These are phyloP conservation scores for Rhytidhysteron rufulum DNA, from an alignment of 2,329 filamentous ascomycete species.

Conservation along the genomic window DNA sequence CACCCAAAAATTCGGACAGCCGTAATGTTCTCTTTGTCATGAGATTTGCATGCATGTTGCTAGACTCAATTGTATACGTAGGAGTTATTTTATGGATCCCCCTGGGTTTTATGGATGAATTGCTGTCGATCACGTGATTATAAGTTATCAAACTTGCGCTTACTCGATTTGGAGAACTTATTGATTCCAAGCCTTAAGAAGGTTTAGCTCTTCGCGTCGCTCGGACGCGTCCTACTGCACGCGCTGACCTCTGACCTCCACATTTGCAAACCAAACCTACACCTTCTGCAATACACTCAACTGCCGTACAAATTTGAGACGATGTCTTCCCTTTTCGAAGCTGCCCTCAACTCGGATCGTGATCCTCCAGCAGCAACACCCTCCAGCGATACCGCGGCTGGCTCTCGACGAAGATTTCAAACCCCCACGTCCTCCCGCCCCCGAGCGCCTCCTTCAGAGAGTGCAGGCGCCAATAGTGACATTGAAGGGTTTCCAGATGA, in stretches of 20 bases:
- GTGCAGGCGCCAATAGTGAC: slow-evolving; percentile 52
- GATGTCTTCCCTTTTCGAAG: slow-evolving; percentile 53
- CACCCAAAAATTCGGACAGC: no score
- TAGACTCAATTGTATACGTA: no score
- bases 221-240: neutral
- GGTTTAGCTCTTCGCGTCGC: neutral
- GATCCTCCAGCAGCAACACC: slow-evolving; percentile 31
- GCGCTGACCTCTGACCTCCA: no score
- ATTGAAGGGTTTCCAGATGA: slow-evolving; percentile 59
- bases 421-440: slow-evolving; percentile 51
- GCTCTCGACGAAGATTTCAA: slow-evolving; percentile 36
- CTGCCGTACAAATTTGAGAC: slow-evolving; percentile 4
- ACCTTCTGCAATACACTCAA: neutral
- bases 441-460: slow-evolving; percentile 50
- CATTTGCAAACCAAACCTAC: no score
- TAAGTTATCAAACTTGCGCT: no score
- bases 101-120: no score
- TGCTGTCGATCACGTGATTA: no score
- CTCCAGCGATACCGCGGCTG: slow-evolving; percentile 31
- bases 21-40: no score
- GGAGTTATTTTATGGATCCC: no score
- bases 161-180: no score
- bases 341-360: slow-evolving; percentile 47
- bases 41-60: no score
- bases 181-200: no score